These are phyloP conservation scores for Actinomortierella wolfii DNA, from an alignment of 371 early-diverging fungal genomes.

Conservation along the genomic window DNA sequence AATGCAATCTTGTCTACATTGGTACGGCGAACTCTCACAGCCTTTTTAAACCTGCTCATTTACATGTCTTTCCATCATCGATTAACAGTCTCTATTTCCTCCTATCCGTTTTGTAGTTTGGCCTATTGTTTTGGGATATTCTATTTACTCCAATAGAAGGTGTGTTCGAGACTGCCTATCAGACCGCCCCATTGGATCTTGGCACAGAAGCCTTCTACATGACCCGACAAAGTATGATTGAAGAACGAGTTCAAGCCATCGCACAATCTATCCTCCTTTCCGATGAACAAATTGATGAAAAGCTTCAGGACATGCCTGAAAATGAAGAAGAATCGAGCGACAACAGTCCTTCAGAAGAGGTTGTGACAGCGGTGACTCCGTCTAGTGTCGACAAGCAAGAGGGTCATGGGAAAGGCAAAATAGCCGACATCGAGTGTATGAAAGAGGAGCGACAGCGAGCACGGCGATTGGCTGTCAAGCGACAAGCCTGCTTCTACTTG, in stretches of 20 bases:
- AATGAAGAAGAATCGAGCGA: constrained; percentile 7
- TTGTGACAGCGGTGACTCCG: too few species aligned
- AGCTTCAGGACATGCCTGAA: constrained; percentile 10
- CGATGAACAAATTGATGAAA: constrained; percentile 28
- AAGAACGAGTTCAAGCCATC: constrained; percentile 58
- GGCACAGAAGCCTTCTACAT: constrained; percentile 69
- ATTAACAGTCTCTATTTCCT: not conserved
- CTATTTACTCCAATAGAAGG: constrained; percentile 69
- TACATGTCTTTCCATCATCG: not conserved
- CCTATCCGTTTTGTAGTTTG: constrained; percentile 49
- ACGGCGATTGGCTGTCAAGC: constrained; percentile 15
- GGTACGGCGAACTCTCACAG: not conserved
- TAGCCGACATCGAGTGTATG: not conserved
- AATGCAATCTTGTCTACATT: constrained; percentile 63
- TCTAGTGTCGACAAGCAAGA: too few species aligned
- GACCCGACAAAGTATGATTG: constrained; percentile 57
- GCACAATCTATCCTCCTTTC: constrained; percentile 11
- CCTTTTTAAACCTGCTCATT: constrained; percentile 30
- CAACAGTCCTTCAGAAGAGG: constrained; percentile 1
- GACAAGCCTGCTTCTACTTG: constrained; percentile 42
- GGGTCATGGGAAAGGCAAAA: too few species aligned
- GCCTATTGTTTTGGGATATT: constrained; percentile 76
- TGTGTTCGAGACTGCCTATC: constrained; percentile 78
- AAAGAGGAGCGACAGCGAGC: constrained; percentile 5
- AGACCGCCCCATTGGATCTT: constrained; percentile 74